Evolutionary conservation across 1,284 basidiomycete genomes (phyloP), one percentile per base, ranked within the genome.

Genomic region (Ustilago curta): DNA sequence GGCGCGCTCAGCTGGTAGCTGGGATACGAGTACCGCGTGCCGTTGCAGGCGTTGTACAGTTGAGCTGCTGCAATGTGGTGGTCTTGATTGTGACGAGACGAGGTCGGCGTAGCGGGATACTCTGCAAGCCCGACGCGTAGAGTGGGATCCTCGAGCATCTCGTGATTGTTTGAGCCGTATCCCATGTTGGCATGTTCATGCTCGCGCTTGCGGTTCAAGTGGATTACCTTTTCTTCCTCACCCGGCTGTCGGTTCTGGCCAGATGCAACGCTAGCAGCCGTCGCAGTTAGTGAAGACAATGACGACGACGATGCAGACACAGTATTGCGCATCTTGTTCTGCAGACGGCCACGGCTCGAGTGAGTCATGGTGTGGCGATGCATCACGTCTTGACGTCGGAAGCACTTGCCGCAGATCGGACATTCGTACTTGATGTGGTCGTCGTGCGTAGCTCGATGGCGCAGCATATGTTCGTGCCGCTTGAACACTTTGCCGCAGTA

Each of bases 361-460:
- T 76, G 73, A 14, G 73, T 76, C 64, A 70, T 63, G 0, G 73
- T 76, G 52, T 76, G 73, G 4, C 73, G 73, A 43, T 76, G 73
- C 73, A 76, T 76, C 19, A 76, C 73, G 16, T 76, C 73, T 31
- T 76, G 73, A 25, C 73, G 67, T n/a, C 68, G 68, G 50, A 76
- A 76, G 29, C 59, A 59, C 35, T 76, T 76, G 40, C 73, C 68
- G 23, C 73, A 76, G 43, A 76, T 76, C 27, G 64, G 60, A 31
- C 73, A 76, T 16, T 67, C 64, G 49, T 76, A 76, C 61, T 68
- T 70, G 64, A 71, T 67, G 11, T 35, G 32, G 21, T 76, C 73
- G 55, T 70, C 69, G 37, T 76, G 73, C n/a, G 73, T 76, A 5
- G 73, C 73, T 11, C 69, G 59, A 39, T 76, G 73, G 32, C 73